phyloP scores from a whole-genome alignment of 164 flowering plant species.

The Vitis rotundifolia region DNA sequence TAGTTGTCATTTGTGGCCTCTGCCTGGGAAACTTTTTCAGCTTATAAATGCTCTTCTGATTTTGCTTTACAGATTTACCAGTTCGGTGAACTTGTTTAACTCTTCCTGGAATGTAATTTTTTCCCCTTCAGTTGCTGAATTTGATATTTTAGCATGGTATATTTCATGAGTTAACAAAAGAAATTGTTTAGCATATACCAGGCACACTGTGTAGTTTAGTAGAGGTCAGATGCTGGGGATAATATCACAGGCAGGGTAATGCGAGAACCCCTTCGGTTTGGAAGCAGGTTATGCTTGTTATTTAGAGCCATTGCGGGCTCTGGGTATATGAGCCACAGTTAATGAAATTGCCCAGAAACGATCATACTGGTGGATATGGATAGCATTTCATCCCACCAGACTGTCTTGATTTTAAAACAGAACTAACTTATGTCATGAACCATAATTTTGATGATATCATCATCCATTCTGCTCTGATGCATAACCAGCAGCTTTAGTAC shows the following conservation, averaged over 20 bases:
- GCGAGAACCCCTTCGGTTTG: too few relatives aligned
- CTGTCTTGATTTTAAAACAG: background rate
- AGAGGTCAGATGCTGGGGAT: too few relatives aligned
- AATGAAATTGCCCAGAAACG: too few relatives aligned
- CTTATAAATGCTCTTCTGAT: background rate
- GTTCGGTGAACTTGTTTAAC: background rate
- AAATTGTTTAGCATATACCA: too few relatives aligned
- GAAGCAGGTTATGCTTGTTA: too few relatives aligned
- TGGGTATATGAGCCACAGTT: too few relatives aligned
- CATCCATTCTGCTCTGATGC: conserved; percentile 21
- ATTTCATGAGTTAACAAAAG: background rate
- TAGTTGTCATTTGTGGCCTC: conserved; percentile 62
- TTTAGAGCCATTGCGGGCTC: too few relatives aligned
- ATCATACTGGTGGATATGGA: too few relatives aligned
- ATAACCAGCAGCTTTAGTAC: conserved; percentile 35
- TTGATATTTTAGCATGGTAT: background rate
- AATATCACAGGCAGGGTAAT: too few relatives aligned
- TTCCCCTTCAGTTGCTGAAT: background rate
- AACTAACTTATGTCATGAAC: background rate
- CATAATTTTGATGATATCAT: background rate
- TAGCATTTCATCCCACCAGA: background rate
- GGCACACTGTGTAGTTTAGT: too few relatives aligned
- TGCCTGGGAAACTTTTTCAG: conserved; percentile 26
- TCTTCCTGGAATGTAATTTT: too few relatives aligned
- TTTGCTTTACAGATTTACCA: background rate